Evolutionary conservation across 1,284 basidiomycete genomes (phyloP).

Genomic region (Cutaneotrichosporon spelunceum): DNA sequence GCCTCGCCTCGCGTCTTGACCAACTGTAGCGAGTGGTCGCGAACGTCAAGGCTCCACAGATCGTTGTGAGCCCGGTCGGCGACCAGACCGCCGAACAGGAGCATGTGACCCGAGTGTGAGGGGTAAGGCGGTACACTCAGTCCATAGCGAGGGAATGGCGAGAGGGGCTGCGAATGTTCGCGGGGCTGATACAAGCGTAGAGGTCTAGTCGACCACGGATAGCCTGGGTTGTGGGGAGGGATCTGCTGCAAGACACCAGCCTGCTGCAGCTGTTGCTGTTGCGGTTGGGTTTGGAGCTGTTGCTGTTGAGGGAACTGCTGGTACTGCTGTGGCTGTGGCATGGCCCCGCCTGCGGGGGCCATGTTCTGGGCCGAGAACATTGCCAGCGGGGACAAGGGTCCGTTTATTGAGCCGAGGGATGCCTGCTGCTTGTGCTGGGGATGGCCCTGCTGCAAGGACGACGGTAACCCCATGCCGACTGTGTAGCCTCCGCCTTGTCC

Average conservation of each 20-base stretch:
- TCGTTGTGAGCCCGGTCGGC: slow-evolving; percentile 89
- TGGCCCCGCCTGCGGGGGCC: background rate
- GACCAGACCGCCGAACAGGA: slow-evolving; percentile 95
- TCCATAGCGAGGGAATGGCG: slow-evolving; percentile 94
- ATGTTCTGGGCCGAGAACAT: background rate
- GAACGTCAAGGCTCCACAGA: slow-evolving; percentile 82
- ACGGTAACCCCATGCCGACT: slow-evolving; percentile 20
- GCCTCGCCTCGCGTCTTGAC: slow-evolving; percentile 85
- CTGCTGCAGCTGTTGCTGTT: slow-evolving; percentile 9
- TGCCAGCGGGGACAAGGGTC: slow-evolving; percentile 1
- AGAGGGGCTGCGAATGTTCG: slow-evolving; percentile 31
- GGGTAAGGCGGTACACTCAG: slow-evolving; percentile 87
- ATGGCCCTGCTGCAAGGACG: slow-evolving; percentile 10
- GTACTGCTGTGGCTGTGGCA: slow-evolving; percentile 1
- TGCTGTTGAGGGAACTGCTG: slow-evolving; percentile 2
- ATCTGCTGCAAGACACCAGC: background rate
- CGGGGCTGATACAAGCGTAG: slow-evolving; percentile 25
- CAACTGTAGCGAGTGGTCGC: slow-evolving; percentile 70
- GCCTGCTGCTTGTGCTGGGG: slow-evolving; percentile 6
- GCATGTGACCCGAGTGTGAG: slow-evolving; percentile 79
- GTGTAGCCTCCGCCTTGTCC: slow-evolving; percentile 5
- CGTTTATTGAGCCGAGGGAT: slow-evolving; percentile 5
- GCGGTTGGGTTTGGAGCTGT: slow-evolving; percentile 8
- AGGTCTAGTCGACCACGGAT: slow-evolving; percentile 30
- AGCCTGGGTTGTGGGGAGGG: slow-evolving; percentile 21